Evolutionary conservation across 1,284 basidiomycete genomes (phyloP).

Genomic region (Papiliotrema terrestris): DNA sequence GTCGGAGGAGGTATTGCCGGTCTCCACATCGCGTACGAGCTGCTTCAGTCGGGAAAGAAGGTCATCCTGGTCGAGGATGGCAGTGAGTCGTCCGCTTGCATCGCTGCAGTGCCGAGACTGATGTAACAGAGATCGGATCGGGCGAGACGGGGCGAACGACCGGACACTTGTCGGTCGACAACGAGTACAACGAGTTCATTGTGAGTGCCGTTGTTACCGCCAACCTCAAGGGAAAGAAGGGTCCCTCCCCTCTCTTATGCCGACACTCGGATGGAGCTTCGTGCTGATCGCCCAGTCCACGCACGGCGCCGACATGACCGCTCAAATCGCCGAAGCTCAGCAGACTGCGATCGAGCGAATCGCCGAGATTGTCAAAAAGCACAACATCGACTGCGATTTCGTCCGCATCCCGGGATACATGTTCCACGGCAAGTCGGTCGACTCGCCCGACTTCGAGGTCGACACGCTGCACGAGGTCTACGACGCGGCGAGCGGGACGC

Average conservation of each 20-base stretch:
- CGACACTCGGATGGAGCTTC: not conserved
- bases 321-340: slow-evolving; percentile 19
- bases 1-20: slow-evolving; percentile 24
- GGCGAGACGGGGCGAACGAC: slow-evolving; percentile 23
- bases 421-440: slow-evolving; percentile 17
- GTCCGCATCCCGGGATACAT: slow-evolving; percentile 19
- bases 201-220: slow-evolving; percentile 14
- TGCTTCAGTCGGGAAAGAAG: slow-evolving; percentile 17
- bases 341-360: slow-evolving; percentile 23
- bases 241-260: not conserved
- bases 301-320: slow-evolving; percentile 17
- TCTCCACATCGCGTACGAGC: slow-evolving; percentile 21
- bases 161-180: slow-evolving; percentile 21
- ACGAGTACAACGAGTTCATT: slow-evolving; percentile 21
- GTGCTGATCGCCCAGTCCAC: not conserved
- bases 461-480: slow-evolving; percentile 15
- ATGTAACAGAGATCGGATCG: slow-evolving; percentile 18
- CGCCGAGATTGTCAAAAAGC: slow-evolving; percentile 17
- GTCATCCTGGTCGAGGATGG: slow-evolving; percentile 21
- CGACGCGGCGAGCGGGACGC: slow-evolving; percentile 14
- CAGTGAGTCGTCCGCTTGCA: slow-evolving; percentile 12
- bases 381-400: slow-evolving; percentile 23
- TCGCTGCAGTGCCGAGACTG: not conserved
- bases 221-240: too few relatives aligned
- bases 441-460: slow-evolving; percentile 9